A percentile compares a stretch with the other conserved stretches of the same genome.
These are phyloP conservation scores for Tetrastigma voinierianum DNA, from an alignment of 164 flowering plant species.

Conservation along the genomic window DNA sequence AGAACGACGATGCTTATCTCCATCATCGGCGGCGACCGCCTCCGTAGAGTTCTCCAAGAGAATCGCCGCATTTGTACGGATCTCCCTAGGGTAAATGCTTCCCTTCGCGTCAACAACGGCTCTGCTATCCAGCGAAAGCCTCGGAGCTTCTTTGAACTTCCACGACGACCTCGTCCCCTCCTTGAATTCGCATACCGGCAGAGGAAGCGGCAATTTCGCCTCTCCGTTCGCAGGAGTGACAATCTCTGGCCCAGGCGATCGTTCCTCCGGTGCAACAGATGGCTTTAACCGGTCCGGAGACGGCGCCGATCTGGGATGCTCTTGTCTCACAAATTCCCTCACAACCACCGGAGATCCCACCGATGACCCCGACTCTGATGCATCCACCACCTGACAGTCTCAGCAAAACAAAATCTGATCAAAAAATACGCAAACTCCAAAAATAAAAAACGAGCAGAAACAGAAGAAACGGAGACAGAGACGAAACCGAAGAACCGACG, in stretches of 20 bases:
- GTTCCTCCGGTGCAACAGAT: conserved; percentile 18
- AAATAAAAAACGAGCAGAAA: not conserved
- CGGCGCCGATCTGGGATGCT: conserved; percentile 12
- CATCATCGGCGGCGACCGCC: conserved; percentile 22
- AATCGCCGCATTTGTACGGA: conserved; percentile 40
- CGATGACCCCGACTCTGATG: conserved; percentile 31
- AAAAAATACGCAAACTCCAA: not conserved
- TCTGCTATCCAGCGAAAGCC: conserved; percentile 93
- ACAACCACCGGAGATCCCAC: conserved; percentile 35
- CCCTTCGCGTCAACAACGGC: conserved; percentile 75
- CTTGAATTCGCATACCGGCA: conserved; percentile 56
- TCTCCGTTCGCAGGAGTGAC: conserved; percentile 12
- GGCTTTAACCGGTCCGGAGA: conserved; percentile 21
- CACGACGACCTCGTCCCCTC: conserved; percentile 64
- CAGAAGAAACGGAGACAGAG: not conserved
- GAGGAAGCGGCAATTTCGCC: conserved; percentile 30
- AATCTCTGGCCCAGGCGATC: conserved; percentile 23
- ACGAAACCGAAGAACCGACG: not conserved
- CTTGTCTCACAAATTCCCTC: conserved; percentile 15
- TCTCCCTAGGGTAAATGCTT: conserved; percentile 61
- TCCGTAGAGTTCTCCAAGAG: conserved; percentile 5
- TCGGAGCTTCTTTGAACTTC: conserved; percentile 75
- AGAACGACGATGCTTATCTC: conserved; percentile 52
- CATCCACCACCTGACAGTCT: conserved; percentile 35
- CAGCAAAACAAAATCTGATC: not conserved